Conservation (phyloP, 768 basidiomycete species). For the Flagelloscypha sp. region DNA sequence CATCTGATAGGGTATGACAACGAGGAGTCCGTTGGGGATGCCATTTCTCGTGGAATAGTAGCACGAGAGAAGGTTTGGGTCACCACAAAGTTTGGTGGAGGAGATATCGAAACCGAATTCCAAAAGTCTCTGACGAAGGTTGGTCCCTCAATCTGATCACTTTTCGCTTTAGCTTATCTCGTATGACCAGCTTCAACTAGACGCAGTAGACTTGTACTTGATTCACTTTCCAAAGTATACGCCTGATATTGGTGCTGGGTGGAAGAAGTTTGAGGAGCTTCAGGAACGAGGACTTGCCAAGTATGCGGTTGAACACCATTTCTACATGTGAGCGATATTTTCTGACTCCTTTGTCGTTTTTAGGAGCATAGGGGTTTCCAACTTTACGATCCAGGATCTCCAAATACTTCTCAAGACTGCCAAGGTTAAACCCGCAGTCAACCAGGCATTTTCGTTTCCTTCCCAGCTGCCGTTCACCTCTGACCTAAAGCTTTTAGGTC, state of each 20-base stretch:
- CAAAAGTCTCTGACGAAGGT: constrained; percentile 44
- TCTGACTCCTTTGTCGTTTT: no score
- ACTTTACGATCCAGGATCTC: constrained; percentile 48
- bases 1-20: constrained; percentile 31
- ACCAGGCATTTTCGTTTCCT: constrained; percentile 41
- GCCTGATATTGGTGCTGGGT: constrained; percentile 29
- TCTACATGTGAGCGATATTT: neutral
- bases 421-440: constrained; percentile 54
- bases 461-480: neutral
- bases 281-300: constrained; percentile 32
- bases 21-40: constrained; percentile 27
- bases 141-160: constrained; percentile 4
- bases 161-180: neutral
- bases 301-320: constrained; percentile 1
- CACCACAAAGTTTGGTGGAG: constrained; percentile 46
- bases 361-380: constrained; percentile 71
- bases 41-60: constrained; percentile 40
- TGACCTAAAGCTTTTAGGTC: no score
- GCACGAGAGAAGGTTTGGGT: constrained; percentile 37
- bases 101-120: constrained; percentile 30
- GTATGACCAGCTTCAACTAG: constrained; percentile 43
- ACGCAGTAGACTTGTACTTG: constrained; percentile 62
- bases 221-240: constrained; percentile 41
- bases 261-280: constrained; percentile 51
- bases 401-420: constrained; percentile 43